Evolutionary conservation across 345 rosid genomes (phyloP), one percentile per base, ranked within the genome.

Genomic region (Lepidium africanum): DNA sequence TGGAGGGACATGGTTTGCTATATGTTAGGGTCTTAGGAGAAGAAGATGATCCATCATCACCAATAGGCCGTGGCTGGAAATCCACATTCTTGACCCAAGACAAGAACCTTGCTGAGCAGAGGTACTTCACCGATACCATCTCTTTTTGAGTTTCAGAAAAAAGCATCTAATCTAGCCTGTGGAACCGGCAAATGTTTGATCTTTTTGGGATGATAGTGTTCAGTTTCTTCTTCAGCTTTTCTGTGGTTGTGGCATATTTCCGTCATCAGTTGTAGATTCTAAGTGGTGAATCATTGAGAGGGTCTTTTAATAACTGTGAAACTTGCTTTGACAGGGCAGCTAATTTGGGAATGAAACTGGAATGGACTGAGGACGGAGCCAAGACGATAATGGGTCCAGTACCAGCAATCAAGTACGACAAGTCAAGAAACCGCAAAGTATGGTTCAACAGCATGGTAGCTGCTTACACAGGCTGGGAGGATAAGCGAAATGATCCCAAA

Each of bases 361-460:
- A 88, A 69, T 93, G 98, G 98, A 76, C 80, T 12, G 77, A 79
- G 42, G 83, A 84, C 50, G 92, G 94, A 47, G 90, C 81, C 46
- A 90, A 86, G 77, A 71, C 92, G 0, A 61, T 84, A 53, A 93
- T 86, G 88, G 98, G 97, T 45, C 98, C 98, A 6, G 84, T 93
- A 10, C 94, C 96, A 2, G 98, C 87, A 4, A 69, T 90, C 56
- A 90, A 87, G 19, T 69, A 57, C 5, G 97, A 93, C 63, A 6
- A 81, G 62, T 76, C 81, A 2, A 82, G 92, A 77, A 76, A 80
- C 45, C 87, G 91, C 4, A 90, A 93, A 78, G 82, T 83, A 9
- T 93, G 98, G 97, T 88, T 90, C 76, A 90, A 90, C 37, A 87
- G 96, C 78, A 87, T 90, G 95, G 97, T 88, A 49, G 92, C 96